phyloP scores from a whole-genome alignment of 805 yeast species.

The Candida coleopterorum region DNA sequence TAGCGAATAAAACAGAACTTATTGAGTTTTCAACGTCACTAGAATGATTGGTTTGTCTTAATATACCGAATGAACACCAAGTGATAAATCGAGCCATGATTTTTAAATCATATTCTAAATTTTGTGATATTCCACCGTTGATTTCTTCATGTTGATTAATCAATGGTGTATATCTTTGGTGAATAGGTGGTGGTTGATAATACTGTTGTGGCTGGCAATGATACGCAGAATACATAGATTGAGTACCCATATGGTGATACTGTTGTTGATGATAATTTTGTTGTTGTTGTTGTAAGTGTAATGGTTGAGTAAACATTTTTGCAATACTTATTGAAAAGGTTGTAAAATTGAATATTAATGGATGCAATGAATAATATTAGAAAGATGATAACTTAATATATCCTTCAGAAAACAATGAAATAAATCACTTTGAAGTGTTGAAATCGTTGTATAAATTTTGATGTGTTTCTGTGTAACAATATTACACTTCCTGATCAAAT shows the following conservation, averaged over 20 bases:
- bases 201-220: slow-evolving; percentile 12
- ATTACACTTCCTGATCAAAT: too few relatives aligned
- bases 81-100: slow-evolving; percentile 78
- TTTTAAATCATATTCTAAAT: slow-evolving; percentile 46
- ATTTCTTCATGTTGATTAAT: slow-evolving; percentile 10
- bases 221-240: slow-evolving; percentile 15
- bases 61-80: slow-evolving; percentile 65
- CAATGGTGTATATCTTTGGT: slow-evolving; percentile 3
- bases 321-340: slow-evolving; percentile 41
- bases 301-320: neutral
- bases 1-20: slow-evolving; percentile 71
- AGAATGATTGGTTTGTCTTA: slow-evolving; percentile 43
- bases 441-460: too few relatives aligned
- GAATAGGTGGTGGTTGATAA: slow-evolving; percentile 4
- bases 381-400: slow-evolving; percentile 5
- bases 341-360: slow-evolving; percentile 12
- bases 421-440: too few relatives aligned
- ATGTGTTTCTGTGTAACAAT: too few relatives aligned
- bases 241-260: slow-evolving; percentile 13
- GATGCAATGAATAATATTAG: too few relatives aligned
- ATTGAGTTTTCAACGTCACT: slow-evolving; percentile 54
- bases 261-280: slow-evolving; percentile 15
- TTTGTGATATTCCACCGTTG: slow-evolving; percentile 73
- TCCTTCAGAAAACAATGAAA: too few relatives aligned
- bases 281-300: slow-evolving; percentile 4